These are phyloP conservation scores for Hibiscus trionum DNA, from an alignment of 345 rosid species.

Conservation along the genomic window DNA sequence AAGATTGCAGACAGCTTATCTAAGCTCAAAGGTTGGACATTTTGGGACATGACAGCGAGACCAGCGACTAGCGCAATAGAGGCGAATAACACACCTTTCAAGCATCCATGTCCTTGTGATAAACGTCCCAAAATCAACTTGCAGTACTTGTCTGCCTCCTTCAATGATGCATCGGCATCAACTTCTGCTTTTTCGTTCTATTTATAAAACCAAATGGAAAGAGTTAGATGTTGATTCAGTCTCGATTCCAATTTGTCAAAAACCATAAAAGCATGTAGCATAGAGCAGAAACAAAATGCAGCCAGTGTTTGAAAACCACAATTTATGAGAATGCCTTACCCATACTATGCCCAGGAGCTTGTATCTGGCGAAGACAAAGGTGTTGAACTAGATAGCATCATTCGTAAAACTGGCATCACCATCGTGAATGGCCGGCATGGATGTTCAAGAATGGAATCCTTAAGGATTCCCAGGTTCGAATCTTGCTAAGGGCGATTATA, in stretches of 20 bases:
- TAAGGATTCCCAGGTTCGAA: no score
- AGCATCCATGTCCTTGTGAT: conserved; percentile 31
- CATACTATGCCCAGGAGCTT: no score
- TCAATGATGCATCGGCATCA: conserved; percentile 17
- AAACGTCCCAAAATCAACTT: conserved; percentile 29
- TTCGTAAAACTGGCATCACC: no score
- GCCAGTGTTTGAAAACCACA: neutral
- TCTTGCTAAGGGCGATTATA: no score
- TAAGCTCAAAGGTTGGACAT: conserved; percentile 22
- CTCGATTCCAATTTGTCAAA: neutral
- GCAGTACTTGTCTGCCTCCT: conserved; percentile 46
- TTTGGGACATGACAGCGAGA: conserved; percentile 33
- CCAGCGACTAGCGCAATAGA: conserved; percentile 27
- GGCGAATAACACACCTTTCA: conserved; percentile 26
- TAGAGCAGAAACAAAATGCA: neutral
- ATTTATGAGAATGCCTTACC: neutral
- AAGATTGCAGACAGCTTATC: conserved; percentile 28
- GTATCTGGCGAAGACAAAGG: no score
- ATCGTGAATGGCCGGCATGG: no score
- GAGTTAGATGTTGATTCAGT: neutral
- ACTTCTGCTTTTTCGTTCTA: conserved; percentile 41
- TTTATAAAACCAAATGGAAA: neutral
- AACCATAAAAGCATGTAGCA: neutral
- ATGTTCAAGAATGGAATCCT: no score
- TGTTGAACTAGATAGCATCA: no score